Conservation (phyloP, 345 rosid species). For the Anacardium occidentale region DNA sequence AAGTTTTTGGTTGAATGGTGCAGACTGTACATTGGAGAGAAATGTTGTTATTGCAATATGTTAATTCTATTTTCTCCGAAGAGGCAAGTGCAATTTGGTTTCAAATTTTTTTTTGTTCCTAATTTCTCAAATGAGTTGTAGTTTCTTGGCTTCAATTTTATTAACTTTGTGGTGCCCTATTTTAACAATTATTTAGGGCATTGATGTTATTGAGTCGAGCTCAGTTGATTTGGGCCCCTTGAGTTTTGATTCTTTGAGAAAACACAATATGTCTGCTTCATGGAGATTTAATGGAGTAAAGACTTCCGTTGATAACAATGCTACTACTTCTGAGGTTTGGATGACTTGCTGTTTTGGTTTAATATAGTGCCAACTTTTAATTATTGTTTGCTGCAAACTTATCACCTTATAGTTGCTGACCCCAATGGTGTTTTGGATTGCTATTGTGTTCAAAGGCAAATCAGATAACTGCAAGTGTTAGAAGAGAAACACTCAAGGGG, state of each 20-base stretch:
- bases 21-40: conserved; percentile 90
- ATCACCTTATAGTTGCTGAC: conserved; percentile 29
- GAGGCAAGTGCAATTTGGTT: conserved; percentile 53
- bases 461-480: conserved; percentile 30
- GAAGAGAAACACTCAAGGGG: conserved; percentile 38
- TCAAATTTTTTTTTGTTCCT: conserved; percentile 10
- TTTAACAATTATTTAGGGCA: conserved; percentile 45
- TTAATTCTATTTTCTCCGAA: conserved; percentile 64
- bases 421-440: conserved; percentile 19
- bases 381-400: neutral
- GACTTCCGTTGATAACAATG: conserved; percentile 29
- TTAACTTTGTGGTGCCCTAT: conserved; percentile 8
- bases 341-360: conserved; percentile 19
- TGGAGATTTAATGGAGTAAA: conserved; percentile 54
- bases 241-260: conserved; percentile 82
- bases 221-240: conserved; percentile 78
- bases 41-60: conserved; percentile 59
- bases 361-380: neutral
- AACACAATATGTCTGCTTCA: conserved; percentile 69
- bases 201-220: conserved; percentile 62
- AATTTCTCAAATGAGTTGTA: neutral
- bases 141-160: conserved; percentile 8
- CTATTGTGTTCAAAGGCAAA: conserved; percentile 35
- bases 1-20: conserved; percentile 28
- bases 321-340: conserved; percentile 48